A percentile compares a stretch with the other conserved stretches of the same genome.
phyloP scores from a whole-genome alignment of 225 moss, liverwort and hornwort genomes.

The Marchantia polymorpha region DNA sequence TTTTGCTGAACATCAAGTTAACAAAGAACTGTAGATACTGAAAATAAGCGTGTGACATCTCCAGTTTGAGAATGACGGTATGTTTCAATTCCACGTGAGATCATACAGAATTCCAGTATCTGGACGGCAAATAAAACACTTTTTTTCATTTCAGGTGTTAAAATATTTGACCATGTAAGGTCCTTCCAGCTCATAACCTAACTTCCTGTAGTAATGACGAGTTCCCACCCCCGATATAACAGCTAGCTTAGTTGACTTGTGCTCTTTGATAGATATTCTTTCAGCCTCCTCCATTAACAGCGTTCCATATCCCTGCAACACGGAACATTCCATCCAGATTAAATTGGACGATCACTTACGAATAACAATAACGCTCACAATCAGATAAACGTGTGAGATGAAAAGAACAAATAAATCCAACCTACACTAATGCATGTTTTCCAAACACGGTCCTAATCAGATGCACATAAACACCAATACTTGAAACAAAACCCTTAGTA shows the following conservation, averaged over 20 bases:
- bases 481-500: neutral
- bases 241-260: slow-evolving; percentile 78
- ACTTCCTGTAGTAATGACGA: slow-evolving; percentile 94
- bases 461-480: neutral
- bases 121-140: no score
- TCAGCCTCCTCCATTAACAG: slow-evolving; percentile 99
- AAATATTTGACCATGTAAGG: slow-evolving; percentile 97
- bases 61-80: no score
- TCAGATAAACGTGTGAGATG: neutral
- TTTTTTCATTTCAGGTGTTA: slow-evolving; percentile 21
- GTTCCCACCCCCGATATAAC: slow-evolving; percentile 98
- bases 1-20: no score
- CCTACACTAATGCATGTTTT: neutral
- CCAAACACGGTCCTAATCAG: neutral
- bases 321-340: neutral
- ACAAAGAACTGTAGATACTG: no score
- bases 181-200: slow-evolving; percentile 97
- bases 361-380: neutral
- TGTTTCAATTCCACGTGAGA: no score
- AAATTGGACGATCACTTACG: neutral
- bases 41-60: no score
- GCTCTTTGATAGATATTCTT: slow-evolving; percentile 72
- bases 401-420: neutral
- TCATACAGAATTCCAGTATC: no score
- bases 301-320: slow-evolving; percentile 84